A percentile compares a stretch with the other conserved stretches of the same genome.
These are phyloP conservation scores for Mesostigma viride DNA, from an alignment of 139 green algal species.

Conservation along the genomic window DNA sequence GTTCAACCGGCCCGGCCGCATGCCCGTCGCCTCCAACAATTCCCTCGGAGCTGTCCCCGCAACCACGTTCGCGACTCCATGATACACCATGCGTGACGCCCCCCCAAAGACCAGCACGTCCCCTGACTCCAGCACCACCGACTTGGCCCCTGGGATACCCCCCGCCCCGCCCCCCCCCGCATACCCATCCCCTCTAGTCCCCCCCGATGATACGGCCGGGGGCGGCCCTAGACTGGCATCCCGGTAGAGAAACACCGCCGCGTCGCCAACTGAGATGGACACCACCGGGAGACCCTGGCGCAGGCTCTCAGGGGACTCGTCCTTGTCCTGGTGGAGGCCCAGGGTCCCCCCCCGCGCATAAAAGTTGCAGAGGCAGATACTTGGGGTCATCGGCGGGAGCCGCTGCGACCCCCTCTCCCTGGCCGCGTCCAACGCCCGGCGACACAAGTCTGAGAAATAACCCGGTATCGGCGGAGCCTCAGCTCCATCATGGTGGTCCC, in stretches of 20 bases:
- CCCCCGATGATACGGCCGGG: too few relatives aligned
- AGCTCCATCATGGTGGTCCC: slow-evolving; percentile 39
- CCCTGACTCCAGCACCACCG: slow-evolving; percentile 42
- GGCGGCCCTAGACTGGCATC: too few relatives aligned
- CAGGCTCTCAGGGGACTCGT: slow-evolving; percentile 38
- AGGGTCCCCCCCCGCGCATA: slow-evolving; percentile 41
- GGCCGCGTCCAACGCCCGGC: neutral
- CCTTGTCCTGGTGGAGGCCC: slow-evolving; percentile 56
- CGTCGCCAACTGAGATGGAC: slow-evolving; percentile 46
- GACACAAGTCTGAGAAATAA: slow-evolving; percentile 3
- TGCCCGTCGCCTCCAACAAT: slow-evolving; percentile 27
- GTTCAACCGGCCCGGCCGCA: slow-evolving; percentile 47
- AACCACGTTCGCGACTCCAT: slow-evolving; percentile 39
- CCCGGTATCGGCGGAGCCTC: slow-evolving; percentile 38
- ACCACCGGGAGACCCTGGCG: slow-evolving; percentile 40
- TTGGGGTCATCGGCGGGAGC: slow-evolving; percentile 25
- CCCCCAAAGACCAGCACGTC: slow-evolving; percentile 52
- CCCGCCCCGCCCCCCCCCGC: too few relatives aligned
- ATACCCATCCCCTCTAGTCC: too few relatives aligned
- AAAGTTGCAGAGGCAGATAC: slow-evolving; percentile 48
- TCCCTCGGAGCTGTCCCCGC: slow-evolving; percentile 33
- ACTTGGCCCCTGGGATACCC: slow-evolving; percentile 17
- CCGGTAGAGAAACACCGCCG: slow-evolving; percentile 44
- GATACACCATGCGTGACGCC: slow-evolving; percentile 47
- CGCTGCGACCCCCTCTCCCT: neutral